These are phyloP conservation scores for Phytophthora pini DNA, from an alignment of 352 stramenopile genomes.

Conservation along the genomic window DNA sequence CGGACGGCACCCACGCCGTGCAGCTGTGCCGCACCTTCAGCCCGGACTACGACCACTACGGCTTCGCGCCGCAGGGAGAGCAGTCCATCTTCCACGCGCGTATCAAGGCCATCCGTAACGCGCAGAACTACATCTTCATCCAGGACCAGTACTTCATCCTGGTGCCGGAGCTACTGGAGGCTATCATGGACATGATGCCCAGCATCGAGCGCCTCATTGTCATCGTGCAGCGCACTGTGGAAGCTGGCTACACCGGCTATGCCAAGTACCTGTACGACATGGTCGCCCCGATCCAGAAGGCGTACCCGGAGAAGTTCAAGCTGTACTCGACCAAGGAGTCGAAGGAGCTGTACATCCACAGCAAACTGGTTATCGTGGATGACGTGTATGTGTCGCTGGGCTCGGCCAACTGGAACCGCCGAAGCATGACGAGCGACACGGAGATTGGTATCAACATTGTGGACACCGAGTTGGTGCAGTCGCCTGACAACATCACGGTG, in stretches of 20 bases:
- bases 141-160: constrained; percentile 80
- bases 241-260: constrained; percentile 55
- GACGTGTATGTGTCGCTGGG: constrained; percentile 88
- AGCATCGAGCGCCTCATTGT: constrained; percentile 59
- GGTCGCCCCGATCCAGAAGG: constrained; percentile 51
- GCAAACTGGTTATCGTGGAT: constrained; percentile 83
- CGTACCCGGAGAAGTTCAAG: constrained; percentile 65
- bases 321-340: constrained; percentile 61
- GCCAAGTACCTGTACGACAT: constrained; percentile 75
- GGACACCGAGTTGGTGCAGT: constrained; percentile 45
- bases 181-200: constrained; percentile 49
- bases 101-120: constrained; percentile 64
- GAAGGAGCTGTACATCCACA: constrained; percentile 78
- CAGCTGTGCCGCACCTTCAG: constrained; percentile 71
- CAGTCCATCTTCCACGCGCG: constrained; percentile 57
- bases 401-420: constrained; percentile 93
- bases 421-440: constrained; percentile 78
- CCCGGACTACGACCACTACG: constrained; percentile 41
- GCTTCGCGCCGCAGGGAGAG: constrained; percentile 61
- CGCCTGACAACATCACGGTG: constrained; percentile 50
- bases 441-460: constrained; percentile 70
- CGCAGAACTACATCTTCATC: constrained; percentile 71
- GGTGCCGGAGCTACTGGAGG: constrained; percentile 62
- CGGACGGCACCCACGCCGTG: constrained; percentile 32
- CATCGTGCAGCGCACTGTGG: constrained; percentile 50